A percentile compares a stretch with the other conserved stretches of the same genome.
Evolutionary conservation across 2,329 filamentous ascomycete genomes (phyloP).

Genomic region (Acarospora socialis): DNA sequence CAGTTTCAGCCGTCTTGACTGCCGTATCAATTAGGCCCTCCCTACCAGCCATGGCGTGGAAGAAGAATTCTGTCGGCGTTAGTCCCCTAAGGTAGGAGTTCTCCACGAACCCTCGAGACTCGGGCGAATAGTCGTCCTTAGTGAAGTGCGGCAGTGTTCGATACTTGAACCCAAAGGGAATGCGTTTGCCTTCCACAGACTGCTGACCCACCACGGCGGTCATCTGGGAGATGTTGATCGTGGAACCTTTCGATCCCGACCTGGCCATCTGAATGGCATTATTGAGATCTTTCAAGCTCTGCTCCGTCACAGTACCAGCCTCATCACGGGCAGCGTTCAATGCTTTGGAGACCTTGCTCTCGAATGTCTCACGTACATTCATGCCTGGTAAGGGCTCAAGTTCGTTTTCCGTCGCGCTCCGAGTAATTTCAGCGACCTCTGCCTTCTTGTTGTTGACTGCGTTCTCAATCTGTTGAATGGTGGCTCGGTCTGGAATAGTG

Average conservation of each 20-base stretch:
- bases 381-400: slow-evolving; percentile 93
- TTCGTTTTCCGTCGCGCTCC: slow-evolving; percentile 66
- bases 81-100: slow-evolving; percentile 95
- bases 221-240: slow-evolving; percentile 99
- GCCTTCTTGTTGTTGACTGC: slow-evolving; percentile 71
- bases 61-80: slow-evolving; percentile 95
- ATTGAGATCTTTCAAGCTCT: slow-evolving; percentile 88
- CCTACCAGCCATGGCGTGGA: slow-evolving; percentile 99
- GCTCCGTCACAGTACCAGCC: slow-evolving; percentile 82
- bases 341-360: slow-evolving; percentile 88
- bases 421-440: slow-evolving; percentile 62
- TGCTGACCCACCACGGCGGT: slow-evolving; percentile 95
- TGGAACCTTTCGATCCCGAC: slow-evolving; percentile 95
- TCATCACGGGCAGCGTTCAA: slow-evolving; percentile 93
- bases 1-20: slow-evolving; percentile 97
- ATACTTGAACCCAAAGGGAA: slow-evolving; percentile 98
- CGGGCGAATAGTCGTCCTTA: slow-evolving; percentile 96
- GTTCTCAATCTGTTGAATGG: slow-evolving; percentile 70
- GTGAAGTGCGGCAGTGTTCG: slow-evolving; percentile 94
- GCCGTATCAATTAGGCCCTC: slow-evolving; percentile 99
- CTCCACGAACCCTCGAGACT: slow-evolving; percentile 93
- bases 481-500: slow-evolving; percentile 78
- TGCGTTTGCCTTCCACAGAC: slow-evolving; percentile 95
- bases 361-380: slow-evolving; percentile 96
- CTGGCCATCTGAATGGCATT: slow-evolving; percentile 93